Base-by-base conservation (phyloP, 2,329 filamentous ascomycete species). In the Lachnellula subtilissima region DNA sequence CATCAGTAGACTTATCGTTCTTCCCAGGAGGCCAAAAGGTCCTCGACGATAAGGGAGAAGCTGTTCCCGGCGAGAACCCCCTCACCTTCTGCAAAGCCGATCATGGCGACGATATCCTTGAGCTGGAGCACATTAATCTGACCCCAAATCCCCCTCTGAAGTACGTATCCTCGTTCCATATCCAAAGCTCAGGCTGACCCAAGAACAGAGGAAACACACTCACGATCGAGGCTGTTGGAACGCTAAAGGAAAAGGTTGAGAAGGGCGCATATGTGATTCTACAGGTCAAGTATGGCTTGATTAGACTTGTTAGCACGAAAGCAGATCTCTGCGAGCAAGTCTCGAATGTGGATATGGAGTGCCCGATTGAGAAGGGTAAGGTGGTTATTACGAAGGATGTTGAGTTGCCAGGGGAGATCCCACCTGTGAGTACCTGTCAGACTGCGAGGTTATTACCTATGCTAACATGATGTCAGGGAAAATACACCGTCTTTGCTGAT, bases 231-330 rank as follows among this genome's bases (percentile, higher is more conserved):
- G 94, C 92, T 48, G 79, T 76, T 35, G 94, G 93, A 55, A 83
- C 76, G n/a, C 81, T 97, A 61, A 81, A 80, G 64, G 75, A 95
- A 68, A 74, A 79, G 51, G 85, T 99, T 62, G 81, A 85, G 54
- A 72, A 91, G 56, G 93, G 91, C 56, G 90, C 93, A 58, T 90
- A 89, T 66, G 87, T 97, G 60, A 79, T 87, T 48, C 73, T 99
- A 42, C 82, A 86, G 64, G 93, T 99, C 75, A 97, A 96, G 76
- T 97, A 96, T 73, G 93, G 93, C 58, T 79, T 96, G 63, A 97
- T 99, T 73, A 89, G 85, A 54, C 82, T 99, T 62, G 84, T 99
- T 73, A 89, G 83, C 72, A 88, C 88, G 63, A 82, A 80, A 64
- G 85, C 87, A 67, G 88, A 96, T 70, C 82, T 97, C 39, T 99